Evolutionary conservation across 805 yeast species (phyloP).

Genomic region (Schizosaccharomyces cryophilus): DNA sequence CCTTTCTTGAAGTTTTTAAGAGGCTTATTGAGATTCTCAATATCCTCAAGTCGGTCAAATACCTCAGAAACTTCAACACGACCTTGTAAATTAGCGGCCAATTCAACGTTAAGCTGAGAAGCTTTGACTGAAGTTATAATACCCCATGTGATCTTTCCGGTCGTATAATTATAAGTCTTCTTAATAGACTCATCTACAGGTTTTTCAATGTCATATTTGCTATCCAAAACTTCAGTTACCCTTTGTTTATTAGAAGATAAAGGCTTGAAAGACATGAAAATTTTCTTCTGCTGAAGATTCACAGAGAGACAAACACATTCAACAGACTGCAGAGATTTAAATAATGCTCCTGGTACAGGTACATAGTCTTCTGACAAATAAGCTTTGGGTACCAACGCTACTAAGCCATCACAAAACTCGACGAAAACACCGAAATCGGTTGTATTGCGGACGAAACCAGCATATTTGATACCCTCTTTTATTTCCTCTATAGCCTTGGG

Average conservation of each 20-base stretch:
- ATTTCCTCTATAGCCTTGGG: slow-evolving; percentile 43
- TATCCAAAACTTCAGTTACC: slow-evolving; percentile 4
- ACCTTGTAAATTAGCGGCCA: slow-evolving; percentile 61
- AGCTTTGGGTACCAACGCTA: slow-evolving; percentile 61
- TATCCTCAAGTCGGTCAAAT: slow-evolving; percentile 28
- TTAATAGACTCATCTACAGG: slow-evolving; percentile 36
- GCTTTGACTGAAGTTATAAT: slow-evolving; percentile 36
- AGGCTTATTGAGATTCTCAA: slow-evolving; percentile 34
- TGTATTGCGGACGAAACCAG: slow-evolving; percentile 57
- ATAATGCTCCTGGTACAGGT: slow-evolving; percentile 29
- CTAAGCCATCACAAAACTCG: slow-evolving; percentile 51
- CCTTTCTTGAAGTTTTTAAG: slow-evolving; percentile 32
- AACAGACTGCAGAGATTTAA: slow-evolving; percentile 45
- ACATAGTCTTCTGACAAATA: slow-evolving; percentile 29
- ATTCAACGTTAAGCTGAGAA: slow-evolving; percentile 46
- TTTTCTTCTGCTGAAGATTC: slow-evolving; percentile 45
- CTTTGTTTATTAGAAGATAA: slow-evolving; percentile 10
- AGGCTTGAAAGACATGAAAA: slow-evolving; percentile 29
- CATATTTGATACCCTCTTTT: slow-evolving; percentile 23
- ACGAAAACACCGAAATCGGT: slow-evolving; percentile 68
- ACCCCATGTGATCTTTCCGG: slow-evolving; percentile 41
- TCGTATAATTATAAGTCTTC: slow-evolving; percentile 24
- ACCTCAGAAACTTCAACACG: slow-evolving; percentile 55
- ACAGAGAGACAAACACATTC: slow-evolving; percentile 35
- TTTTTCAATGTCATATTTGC: slow-evolving; percentile 18